A percentile compares a stretch with the other conserved stretches of the same genome.
Evolutionary conservation across 257 asterid species (phyloP).

Genomic region (Solanum neorickii): DNA sequence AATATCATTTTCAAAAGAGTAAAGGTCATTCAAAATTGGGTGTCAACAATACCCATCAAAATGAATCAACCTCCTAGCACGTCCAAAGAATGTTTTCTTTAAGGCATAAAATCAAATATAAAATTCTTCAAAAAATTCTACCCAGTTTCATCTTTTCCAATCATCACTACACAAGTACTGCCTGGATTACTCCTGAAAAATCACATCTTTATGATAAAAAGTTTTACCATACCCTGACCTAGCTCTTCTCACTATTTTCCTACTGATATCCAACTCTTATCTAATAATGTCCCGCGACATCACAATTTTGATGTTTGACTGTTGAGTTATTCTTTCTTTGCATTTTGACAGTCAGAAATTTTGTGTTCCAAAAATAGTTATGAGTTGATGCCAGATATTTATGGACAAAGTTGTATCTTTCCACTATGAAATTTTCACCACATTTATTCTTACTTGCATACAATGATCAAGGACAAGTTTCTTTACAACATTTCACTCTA

Average conservation of each 20-base stretch:
- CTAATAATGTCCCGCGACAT: not conserved
- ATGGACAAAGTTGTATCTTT: not conserved
- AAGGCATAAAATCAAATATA: not conserved
- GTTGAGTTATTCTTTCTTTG: not conserved
- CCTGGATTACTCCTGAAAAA: not conserved
- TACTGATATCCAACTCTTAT: not conserved
- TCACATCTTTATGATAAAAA: not conserved
- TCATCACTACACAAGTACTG: not conserved
- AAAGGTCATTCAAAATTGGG: too few species aligned
- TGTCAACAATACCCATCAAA: not conserved
- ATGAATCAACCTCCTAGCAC: not conserved
- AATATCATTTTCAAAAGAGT: too few species aligned
- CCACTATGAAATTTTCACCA: not conserved
- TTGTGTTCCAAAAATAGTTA: not conserved
- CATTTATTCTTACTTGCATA: too few species aligned
- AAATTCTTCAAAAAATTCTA: not conserved
- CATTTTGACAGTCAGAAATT: not conserved
- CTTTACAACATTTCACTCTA: not conserved
- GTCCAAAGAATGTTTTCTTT: not conserved
- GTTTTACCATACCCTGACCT: not conserved
- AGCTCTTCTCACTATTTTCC: not conserved
- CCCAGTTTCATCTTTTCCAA: not conserved
- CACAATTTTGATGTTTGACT: not conserved
- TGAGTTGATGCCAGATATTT: not conserved
- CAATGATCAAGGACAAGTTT: not conserved